Conservation (phyloP, 768 basidiomycete genomes). For the Cyclocybe cylindracea region DNA sequence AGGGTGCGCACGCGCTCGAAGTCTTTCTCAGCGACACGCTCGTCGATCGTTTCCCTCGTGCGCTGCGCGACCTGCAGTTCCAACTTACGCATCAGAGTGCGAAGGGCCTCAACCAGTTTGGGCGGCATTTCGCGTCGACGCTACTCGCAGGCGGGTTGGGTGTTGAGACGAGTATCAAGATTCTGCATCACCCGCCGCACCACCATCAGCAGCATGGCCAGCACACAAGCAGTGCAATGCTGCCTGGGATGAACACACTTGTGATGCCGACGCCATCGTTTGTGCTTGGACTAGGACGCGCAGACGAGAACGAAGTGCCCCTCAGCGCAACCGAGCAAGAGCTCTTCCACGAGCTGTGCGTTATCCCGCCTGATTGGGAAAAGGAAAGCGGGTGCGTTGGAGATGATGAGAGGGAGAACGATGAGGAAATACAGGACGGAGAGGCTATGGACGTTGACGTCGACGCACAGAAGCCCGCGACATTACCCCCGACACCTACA, state of each 20-base stretch:
- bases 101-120: slow-evolving; percentile 60
- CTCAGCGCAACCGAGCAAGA: slow-evolving; percentile 71
- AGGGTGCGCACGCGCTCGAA: slow-evolving; percentile 34
- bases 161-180: slow-evolving; percentile 6
- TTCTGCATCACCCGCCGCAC: no score
- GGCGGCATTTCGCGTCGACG: slow-evolving; percentile 59
- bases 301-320: slow-evolving; percentile 43
- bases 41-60: slow-evolving; percentile 61
- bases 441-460: slow-evolving; percentile 8
- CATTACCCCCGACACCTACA: slow-evolving; percentile 1
- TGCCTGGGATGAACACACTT: background rate
- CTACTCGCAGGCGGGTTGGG: slow-evolving; percentile 34
- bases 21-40: slow-evolving; percentile 65
- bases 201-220: no score
- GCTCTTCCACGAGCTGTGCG: slow-evolving; percentile 67
- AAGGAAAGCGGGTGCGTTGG: slow-evolving; percentile 23
- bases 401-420: slow-evolving; percentile 12
- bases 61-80: slow-evolving; percentile 56
- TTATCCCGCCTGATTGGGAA: slow-evolving; percentile 55
- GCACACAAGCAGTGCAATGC: background rate
- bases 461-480: background rate
- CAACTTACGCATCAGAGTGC: slow-evolving; percentile 35
- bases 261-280: slow-evolving; percentile 5
- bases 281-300: slow-evolving; percentile 10
- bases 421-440: slow-evolving; percentile 8